Conservation (phyloP, 2,329 filamentous ascomycete species). For the Rutstroemia sp. region DNA sequence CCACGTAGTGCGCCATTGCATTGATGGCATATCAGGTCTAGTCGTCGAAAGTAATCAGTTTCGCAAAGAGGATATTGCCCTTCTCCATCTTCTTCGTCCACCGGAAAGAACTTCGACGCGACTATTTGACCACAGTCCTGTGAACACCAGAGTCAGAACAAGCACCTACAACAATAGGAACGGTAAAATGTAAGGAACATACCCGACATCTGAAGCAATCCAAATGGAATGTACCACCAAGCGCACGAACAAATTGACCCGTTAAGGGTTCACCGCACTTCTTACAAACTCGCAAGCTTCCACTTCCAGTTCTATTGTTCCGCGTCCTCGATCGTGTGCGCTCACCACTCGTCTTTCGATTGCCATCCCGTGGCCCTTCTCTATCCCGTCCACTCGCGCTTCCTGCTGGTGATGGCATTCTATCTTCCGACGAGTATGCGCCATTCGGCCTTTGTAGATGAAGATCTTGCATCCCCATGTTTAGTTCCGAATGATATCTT, state of each 20-base stretch:
- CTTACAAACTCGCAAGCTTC: constrained; percentile 62
- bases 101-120: constrained; percentile 97
- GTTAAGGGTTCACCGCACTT: constrained; percentile 85
- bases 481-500: constrained; percentile 20
- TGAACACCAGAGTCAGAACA: constrained; percentile 18
- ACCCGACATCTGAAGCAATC: constrained; percentile 98
- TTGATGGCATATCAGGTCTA: constrained; percentile 84
- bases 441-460: constrained; percentile 23
- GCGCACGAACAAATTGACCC: constrained; percentile 89
- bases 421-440: constrained; percentile 23
- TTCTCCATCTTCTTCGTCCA: constrained; percentile 79
- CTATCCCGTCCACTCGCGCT: constrained; percentile 23
- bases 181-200: constrained; percentile 23
- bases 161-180: not conserved
- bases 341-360: constrained; percentile 39
- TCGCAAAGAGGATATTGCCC: constrained; percentile 94
- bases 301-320: constrained; percentile 48
- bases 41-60: constrained; percentile 90
- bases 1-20: constrained; percentile 89
- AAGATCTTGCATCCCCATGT: constrained; percentile 16
- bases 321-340: constrained; percentile 49
- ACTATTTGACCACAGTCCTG: constrained; percentile 97
- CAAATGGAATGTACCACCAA: constrained; percentile 90
- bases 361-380: constrained; percentile 18
- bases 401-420: constrained; percentile 21